Evolutionary conservation across 352 stramenopile genomes (phyloP).

Genomic region (Pythium brassicae): DNA sequence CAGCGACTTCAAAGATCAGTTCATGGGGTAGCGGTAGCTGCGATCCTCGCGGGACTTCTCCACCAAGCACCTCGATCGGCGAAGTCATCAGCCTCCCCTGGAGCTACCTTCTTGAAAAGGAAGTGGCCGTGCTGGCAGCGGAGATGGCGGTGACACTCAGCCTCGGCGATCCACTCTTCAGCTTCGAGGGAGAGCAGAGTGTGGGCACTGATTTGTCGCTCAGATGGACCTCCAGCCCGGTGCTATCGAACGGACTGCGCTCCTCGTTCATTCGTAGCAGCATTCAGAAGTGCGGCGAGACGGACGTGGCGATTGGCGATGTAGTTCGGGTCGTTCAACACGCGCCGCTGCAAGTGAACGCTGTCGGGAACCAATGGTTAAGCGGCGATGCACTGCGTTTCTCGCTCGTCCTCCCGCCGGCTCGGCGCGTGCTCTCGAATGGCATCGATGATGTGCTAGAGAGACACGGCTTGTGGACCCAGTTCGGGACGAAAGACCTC

Average conservation of each 20-base stretch:
- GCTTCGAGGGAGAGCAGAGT: not conserved
- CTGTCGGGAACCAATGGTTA: slow-evolving; percentile 1
- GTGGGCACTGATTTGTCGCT: not conserved
- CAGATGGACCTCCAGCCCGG: slow-evolving; percentile 22
- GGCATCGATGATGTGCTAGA: not conserved
- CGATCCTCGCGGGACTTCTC: not conserved
- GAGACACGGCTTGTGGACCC: not conserved
- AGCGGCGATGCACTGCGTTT: slow-evolving; percentile 16
- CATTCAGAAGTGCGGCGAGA: not conserved
- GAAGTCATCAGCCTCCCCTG: slow-evolving; percentile 40
- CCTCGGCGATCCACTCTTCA: slow-evolving; percentile 33
- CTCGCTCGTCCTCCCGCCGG: slow-evolving; percentile 32
- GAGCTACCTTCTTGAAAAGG: slow-evolving; percentile 60
- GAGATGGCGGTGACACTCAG: slow-evolving; percentile 57
- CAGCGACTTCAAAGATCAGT: not conserved
- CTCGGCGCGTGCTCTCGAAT: not conserved
- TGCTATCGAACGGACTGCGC: slow-evolving; percentile 30
- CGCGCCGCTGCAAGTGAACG: slow-evolving; percentile 17
- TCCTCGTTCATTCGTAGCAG: slow-evolving; percentile 7
- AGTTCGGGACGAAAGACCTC: not conserved
- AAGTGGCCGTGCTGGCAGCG: slow-evolving; percentile 41
- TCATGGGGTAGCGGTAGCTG: not conserved
- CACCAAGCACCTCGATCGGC: slow-evolving; percentile 9
- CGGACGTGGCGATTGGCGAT: not conserved
- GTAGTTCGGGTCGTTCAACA: slow-evolving; percentile 23